These are phyloP conservation scores for Yamadazyma sp. DNA, from an alignment of 1,139 yeast genomes.

Conservation along the genomic window DNA sequence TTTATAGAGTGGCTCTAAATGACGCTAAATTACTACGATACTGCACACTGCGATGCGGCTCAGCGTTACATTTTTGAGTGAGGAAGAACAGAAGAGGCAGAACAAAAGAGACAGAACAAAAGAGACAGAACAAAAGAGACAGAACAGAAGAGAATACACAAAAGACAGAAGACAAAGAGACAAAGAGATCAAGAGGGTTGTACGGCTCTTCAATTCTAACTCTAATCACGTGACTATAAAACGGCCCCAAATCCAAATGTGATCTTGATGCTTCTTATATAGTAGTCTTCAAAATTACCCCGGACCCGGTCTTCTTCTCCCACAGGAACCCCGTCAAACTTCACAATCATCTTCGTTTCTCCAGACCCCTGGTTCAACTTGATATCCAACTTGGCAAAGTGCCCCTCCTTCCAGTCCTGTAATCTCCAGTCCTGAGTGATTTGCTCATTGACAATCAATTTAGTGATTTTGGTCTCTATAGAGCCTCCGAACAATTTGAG, in stretches of 20 bases:
- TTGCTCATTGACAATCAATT: slow-evolving; percentile 54
- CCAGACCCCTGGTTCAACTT: slow-evolving; percentile 71
- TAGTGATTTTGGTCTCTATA: slow-evolving; percentile 66
- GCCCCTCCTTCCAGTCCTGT: slow-evolving; percentile 83
- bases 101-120: too few relatives aligned
- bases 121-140: too few relatives aligned
- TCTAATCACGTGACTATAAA: slow-evolving; percentile 29
- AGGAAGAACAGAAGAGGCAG: too few relatives aligned
- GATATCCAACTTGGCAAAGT: slow-evolving; percentile 67
- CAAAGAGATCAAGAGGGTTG: too few relatives aligned
- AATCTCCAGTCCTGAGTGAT: slow-evolving; percentile 85
- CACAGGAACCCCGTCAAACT: slow-evolving; percentile 87
- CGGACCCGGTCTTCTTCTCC: slow-evolving; percentile 95
- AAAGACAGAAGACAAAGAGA: too few relatives aligned
- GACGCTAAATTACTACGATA: too few relatives aligned
- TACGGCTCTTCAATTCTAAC: too few relatives aligned
- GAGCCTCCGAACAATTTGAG: slow-evolving; percentile 88
- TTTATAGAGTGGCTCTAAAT: too few relatives aligned
- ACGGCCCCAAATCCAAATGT: slow-evolving; percentile 96
- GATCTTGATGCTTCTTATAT: slow-evolving; percentile 80
- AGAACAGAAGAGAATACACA: too few relatives aligned
- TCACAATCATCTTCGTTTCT: slow-evolving; percentile 79
- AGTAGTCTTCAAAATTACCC: slow-evolving; percentile 83
- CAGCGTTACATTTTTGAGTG: too few relatives aligned
- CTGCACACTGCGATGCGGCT: too few relatives aligned